Evolutionary conservation across 2,329 filamentous ascomycete genomes (phyloP).

Genomic region (Fusarium papillatum): DNA sequence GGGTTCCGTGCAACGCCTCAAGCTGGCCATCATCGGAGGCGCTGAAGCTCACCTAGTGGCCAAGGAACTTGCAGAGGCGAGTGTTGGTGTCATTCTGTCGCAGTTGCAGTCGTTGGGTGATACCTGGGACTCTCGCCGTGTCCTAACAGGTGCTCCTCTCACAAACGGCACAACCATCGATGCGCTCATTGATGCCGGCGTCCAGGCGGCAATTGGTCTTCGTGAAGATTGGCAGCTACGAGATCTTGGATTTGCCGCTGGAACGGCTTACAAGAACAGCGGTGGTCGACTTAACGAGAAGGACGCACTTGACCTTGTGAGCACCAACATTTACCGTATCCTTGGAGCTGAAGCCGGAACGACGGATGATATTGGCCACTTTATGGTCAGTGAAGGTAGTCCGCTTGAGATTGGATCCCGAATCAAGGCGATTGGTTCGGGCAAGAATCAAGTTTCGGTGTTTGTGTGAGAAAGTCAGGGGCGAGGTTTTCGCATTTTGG

Average conservation of each 20-base stretch:
- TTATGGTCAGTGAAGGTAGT: conserved; percentile 74
- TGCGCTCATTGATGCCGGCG: conserved; percentile 69
- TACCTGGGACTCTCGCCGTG: conserved; percentile 73
- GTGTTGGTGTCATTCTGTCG: conserved; percentile 71
- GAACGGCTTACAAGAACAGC: conserved; percentile 70
- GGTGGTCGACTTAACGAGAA: conserved; percentile 65
- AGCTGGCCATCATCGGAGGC: conserved; percentile 71
- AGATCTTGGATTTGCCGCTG: conserved; percentile 71
- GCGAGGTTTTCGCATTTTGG: background rate
- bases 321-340: conserved; percentile 69
- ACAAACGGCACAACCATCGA: conserved; percentile 75
- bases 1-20: conserved; percentile 51
- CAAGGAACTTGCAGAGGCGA: conserved; percentile 66
- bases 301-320: conserved; percentile 69
- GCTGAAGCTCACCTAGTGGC: conserved; percentile 75
- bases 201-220: conserved; percentile 69
- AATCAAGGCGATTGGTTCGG: conserved; percentile 64
- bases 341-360: conserved; percentile 60
- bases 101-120: conserved; percentile 68
- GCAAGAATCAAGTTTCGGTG: conserved; percentile 48
- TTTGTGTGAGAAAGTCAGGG: conserved; percentile 52
- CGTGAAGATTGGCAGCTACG: conserved; percentile 74
- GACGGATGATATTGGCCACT: conserved; percentile 57
- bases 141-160: conserved; percentile 74
- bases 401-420: conserved; percentile 71